These are phyloP conservation scores for Termitomyces sp. DNA, from an alignment of 768 basidiomycete species.

Conservation along the genomic window DNA sequence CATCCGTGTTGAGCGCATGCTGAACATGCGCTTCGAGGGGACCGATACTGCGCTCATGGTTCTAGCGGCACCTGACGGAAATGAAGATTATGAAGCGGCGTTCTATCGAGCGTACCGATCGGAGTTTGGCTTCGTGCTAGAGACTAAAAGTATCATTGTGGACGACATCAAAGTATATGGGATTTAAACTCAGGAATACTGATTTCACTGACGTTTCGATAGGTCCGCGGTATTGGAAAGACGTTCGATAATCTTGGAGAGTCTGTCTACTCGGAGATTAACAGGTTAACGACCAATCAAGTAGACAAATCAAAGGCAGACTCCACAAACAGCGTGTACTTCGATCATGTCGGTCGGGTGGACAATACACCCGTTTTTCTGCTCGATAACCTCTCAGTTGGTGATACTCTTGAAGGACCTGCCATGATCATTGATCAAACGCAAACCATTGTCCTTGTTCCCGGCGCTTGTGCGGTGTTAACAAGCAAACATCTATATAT, in stretches of 20 bases:
- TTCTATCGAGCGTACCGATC: conserved; percentile 78
- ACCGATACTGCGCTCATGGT: conserved; percentile 94
- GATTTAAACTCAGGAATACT: background rate
- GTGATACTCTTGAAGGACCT: conserved; percentile 74
- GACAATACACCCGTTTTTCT: conserved; percentile 76
- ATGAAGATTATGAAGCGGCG: conserved; percentile 70
- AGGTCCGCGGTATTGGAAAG: conserved; percentile 89
- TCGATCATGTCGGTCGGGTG: conserved; percentile 73
- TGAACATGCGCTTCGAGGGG: conserved; percentile 92
- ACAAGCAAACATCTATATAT: conserved; percentile 66
- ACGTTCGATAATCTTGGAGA: conserved; percentile 78
- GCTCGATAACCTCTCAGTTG: conserved; percentile 57
- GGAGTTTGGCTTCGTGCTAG: conserved; percentile 90
- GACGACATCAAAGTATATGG: conserved; percentile 79
- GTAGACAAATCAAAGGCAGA: conserved; percentile 42
- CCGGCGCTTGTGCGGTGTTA: conserved; percentile 59
- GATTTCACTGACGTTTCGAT: background rate
- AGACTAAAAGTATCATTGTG: conserved; percentile 76
- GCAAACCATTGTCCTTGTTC: conserved; percentile 88
- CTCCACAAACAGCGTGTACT: conserved; percentile 66
- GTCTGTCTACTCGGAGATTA: conserved; percentile 74
- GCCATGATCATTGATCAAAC: conserved; percentile 95
- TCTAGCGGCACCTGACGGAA: conserved; percentile 52
- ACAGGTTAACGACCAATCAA: conserved; percentile 35
- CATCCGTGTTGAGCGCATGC: conserved; percentile 73